These are phyloP conservation scores for Dactylonectria macrodidyma DNA, from an alignment of 2,329 filamentous ascomycete species.

Conservation along the genomic window DNA sequence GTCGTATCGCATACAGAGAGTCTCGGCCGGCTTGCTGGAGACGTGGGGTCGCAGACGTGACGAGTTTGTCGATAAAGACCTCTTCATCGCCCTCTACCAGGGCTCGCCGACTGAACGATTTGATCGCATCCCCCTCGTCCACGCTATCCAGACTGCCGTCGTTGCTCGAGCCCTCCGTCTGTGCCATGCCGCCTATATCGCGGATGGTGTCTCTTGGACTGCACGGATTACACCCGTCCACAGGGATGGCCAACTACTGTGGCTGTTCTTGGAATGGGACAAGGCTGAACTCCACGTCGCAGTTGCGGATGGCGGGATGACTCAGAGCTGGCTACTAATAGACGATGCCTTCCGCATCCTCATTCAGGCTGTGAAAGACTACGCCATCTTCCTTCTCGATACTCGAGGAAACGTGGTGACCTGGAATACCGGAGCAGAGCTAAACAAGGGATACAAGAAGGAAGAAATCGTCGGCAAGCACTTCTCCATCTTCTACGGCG, in stretches of 20 bases:
- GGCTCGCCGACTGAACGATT: conserved; percentile 44
- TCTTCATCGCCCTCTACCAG: conserved; percentile 49
- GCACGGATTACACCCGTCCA: too few species aligned
- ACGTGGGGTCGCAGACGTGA: conserved; percentile 46
- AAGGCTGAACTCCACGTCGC: too few species aligned
- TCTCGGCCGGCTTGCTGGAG: conserved; percentile 48
- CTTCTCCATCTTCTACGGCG: conserved; percentile 70
- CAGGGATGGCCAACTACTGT: too few species aligned
- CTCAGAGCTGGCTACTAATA: too few species aligned
- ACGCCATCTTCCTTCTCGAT: too few species aligned
- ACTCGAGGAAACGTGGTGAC: too few species aligned
- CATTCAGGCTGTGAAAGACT: too few species aligned
- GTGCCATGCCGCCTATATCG: conserved; percentile 38
- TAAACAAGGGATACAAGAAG: too few species aligned
- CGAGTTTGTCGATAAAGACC: conserved; percentile 47
- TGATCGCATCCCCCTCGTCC: conserved; percentile 45
- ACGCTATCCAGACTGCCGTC: conserved; percentile 50
- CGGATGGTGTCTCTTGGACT: conserved; percentile 43
- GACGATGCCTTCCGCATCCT: too few species aligned
- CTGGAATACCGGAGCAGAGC: too few species aligned
- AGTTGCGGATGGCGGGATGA: too few species aligned
- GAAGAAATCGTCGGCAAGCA: conserved; percentile 71
- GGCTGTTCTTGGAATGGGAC: too few species aligned
- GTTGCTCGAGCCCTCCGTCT: conserved; percentile 44
- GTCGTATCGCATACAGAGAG: conserved; percentile 48